Percentiles rank a stretch among this genome's conserved stretches.
These are phyloP conservation scores for Podila horticola DNA, from an alignment of 192 early-diverging fungal species.

Conservation along the genomic window DNA sequence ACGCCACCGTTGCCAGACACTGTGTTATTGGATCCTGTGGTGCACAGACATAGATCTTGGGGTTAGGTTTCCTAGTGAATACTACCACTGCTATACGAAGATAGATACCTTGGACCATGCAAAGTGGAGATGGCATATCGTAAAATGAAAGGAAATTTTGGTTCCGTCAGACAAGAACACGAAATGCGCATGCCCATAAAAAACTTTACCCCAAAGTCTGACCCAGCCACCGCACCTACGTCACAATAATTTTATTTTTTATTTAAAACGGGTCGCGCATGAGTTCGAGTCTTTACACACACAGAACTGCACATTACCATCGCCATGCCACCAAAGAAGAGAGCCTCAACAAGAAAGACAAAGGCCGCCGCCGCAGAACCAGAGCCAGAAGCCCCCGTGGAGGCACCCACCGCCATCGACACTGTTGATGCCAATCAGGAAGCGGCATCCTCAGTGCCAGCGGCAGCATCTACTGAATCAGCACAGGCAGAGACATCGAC, in stretches of 20 bases:
- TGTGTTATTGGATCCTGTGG: not conserved
- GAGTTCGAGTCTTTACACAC: not conserved
- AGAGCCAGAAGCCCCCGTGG: not conserved
- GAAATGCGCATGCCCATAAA: not conserved
- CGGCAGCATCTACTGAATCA: not conserved
- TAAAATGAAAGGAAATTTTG: not conserved
- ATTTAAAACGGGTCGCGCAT: not conserved
- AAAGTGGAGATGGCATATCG: constrained; percentile 20
- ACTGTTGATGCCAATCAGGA: constrained; percentile 1
- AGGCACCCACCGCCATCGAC: constrained; percentile 9
- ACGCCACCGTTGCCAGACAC: not conserved
- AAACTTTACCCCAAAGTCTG: not conserved
- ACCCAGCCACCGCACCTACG: not conserved
- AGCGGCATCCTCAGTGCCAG: not conserved
- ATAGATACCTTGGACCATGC: constrained; percentile 13
- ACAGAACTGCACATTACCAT: not conserved
- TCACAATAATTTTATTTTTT: not conserved
- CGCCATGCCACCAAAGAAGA: constrained; percentile 39
- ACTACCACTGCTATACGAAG: not conserved
- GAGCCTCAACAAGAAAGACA: constrained; percentile 19
- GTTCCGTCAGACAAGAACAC: not conserved
- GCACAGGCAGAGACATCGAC: not conserved
- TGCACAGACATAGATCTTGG: not conserved
- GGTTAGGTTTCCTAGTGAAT: not conserved
- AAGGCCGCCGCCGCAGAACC: constrained; percentile 7